These are phyloP conservation scores for Mycena citricolor DNA, from an alignment of 1,284 basidiomycete species.

Conservation along the genomic window DNA sequence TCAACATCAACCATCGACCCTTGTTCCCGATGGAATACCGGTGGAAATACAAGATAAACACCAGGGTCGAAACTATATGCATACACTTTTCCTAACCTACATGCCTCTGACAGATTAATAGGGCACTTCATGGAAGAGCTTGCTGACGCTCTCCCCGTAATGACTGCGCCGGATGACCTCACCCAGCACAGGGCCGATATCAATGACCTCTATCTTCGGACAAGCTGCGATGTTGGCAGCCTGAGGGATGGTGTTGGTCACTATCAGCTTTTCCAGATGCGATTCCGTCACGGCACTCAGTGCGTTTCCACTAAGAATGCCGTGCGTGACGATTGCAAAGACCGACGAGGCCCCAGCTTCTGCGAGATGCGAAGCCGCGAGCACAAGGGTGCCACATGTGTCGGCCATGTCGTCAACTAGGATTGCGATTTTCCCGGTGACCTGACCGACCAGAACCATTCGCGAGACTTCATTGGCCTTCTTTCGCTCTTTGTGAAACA, in stretches of 20 bases:
- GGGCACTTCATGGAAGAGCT: constrained; percentile 82
- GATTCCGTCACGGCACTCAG: constrained; percentile 72
- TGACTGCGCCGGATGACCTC: constrained; percentile 95
- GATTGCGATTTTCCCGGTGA: constrained; percentile 91
- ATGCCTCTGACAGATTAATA: constrained; percentile 57
- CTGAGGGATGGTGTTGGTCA: constrained; percentile 98
- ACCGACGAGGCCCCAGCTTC: constrained; percentile 90
- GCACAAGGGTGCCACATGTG: constrained; percentile 95
- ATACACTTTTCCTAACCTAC: too few relatives aligned
- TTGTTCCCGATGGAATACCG: too few relatives aligned
- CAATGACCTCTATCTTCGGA: constrained; percentile 92
- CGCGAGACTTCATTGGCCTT: constrained; percentile 99
- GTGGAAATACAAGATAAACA: too few relatives aligned
- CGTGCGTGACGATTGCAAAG: constrained; percentile 96
- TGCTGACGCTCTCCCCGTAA: constrained; percentile 82
- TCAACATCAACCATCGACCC: too few relatives aligned
- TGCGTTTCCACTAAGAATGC: constrained; percentile 91
- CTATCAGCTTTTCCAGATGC: constrained; percentile 91
- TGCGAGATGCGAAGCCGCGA: constrained; percentile 86
- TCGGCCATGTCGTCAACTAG: constrained; percentile 99
- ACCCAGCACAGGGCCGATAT: constrained; percentile 92
- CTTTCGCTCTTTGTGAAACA: constrained; percentile 99
- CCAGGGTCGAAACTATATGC: too few relatives aligned
- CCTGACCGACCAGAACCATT: constrained; percentile 97
- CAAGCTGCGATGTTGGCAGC: constrained; percentile 74